Base-by-base conservation (phyloP, 768 basidiomycete species). In the Tricholoma matsutake region DNA sequence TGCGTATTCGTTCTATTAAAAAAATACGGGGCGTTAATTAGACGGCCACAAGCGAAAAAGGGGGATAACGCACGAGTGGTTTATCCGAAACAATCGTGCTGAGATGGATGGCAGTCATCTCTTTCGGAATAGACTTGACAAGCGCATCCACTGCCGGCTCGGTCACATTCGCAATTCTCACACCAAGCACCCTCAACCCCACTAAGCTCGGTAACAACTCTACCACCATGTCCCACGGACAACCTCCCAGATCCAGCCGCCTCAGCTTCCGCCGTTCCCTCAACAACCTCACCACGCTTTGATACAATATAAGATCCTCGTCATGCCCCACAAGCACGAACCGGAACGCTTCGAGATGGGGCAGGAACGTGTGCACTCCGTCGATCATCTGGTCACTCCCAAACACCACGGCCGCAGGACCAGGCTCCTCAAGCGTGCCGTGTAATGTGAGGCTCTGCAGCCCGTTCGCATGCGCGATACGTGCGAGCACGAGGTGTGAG, bases 241-340 rank as follows among this genome's bases (percentile, higher is more conserved):
- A 89, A 59, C 72, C 78, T 2, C 87, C 86, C 34, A 89, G 74
- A 71, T 88, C 87, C 32, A 89, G 75, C 43, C 83, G 73, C 41
- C 86, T 69, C 32, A 88, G 71, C 52, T 73, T 76, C 60, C 73
- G 73, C 29, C 87, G 75, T 35, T 76, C 71, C 18, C 78, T 76
- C 22, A 88, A 68, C 66, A 88, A 86, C 58, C 78, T 79, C 0
- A 78, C 79, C 5, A 88, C 83, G 56, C 81, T 76, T 60, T 79
- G 74, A 68, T 86, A 88, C 11, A 89, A 70, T 2, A 57, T 67
- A 2, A 71, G 20, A 53, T 86, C 83, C 65, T 86, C 81, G 67
- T 87, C 85, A 57, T 87, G 86, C 0, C 83, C 87, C 6, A 88
- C 81, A 31, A 87, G 76, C 34, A 86, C 75, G 65, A 88, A 86